phyloP scores from a whole-genome alignment of 1,284 basidiomycete species.

The Irpex sp. region DNA sequence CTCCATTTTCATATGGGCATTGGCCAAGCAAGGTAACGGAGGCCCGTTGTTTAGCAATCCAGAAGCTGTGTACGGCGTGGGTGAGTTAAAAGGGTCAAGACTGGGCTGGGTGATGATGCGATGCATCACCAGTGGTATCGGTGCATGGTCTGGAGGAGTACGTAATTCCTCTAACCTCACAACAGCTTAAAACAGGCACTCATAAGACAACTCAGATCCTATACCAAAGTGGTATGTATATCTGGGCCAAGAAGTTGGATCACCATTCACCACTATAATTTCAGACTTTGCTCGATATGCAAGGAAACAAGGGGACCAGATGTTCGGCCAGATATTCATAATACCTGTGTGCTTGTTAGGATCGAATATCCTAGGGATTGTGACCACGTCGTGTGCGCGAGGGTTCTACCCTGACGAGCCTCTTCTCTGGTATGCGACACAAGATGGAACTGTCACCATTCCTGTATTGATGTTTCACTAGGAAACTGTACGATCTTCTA shows the following conservation, averaged over 20 bases:
- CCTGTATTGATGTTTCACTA: constrained; percentile 1
- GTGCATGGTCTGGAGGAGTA: constrained; percentile 29
- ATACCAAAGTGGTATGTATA: constrained; percentile 27
- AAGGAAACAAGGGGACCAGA: constrained; percentile 26
- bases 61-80: constrained; percentile 25
- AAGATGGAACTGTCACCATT: no score
- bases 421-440: constrained; percentile 21
- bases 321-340: constrained; percentile 30
- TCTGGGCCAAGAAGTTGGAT: background rate
- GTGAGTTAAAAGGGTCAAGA: constrained; percentile 21
- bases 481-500: constrained; percentile 28
- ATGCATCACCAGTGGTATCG: constrained; percentile 26
- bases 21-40: constrained; percentile 29
- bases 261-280: background rate
- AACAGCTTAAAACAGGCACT: background rate
- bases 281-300: constrained; percentile 33
- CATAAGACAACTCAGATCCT: constrained; percentile 17
- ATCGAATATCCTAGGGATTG: constrained; percentile 25
- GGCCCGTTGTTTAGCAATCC: constrained; percentile 29
- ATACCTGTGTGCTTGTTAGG: constrained; percentile 30
- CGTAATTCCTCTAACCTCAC: background rate
- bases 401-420: constrained; percentile 30
- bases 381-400: constrained; percentile 29
- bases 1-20: constrained; percentile 31
- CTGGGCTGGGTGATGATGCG: constrained; percentile 32